Percentiles rank a stretch among this genome's conserved stretches.
Evolutionary conservation across 768 basidiomycete genomes (phyloP).

Genomic region (Melanogaster broomeanus): DNA sequence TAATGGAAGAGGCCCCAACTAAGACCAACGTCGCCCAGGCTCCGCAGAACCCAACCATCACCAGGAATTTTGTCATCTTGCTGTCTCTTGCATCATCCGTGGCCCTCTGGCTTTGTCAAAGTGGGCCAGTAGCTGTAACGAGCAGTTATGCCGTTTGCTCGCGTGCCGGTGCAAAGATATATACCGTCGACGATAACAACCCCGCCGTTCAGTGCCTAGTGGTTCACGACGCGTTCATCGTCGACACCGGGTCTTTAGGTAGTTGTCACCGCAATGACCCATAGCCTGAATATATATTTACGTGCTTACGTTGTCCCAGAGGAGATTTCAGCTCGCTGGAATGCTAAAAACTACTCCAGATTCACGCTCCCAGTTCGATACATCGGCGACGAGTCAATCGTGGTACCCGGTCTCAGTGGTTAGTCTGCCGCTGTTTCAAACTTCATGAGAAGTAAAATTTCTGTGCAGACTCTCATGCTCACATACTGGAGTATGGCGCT

Average conservation of each 20-base stretch:
- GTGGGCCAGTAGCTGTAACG: slow-evolving; percentile 11
- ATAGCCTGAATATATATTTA: background rate
- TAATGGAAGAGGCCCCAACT: background rate
- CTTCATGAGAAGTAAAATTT: background rate
- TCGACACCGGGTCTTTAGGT: slow-evolving; percentile 60
- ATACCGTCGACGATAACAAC: slow-evolving; percentile 63
- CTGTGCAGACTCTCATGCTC: slow-evolving; percentile 71
- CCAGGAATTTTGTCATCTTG: slow-evolving; percentile 5
- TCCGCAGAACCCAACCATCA: background rate
- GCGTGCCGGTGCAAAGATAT: slow-evolving; percentile 49
- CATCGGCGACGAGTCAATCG: slow-evolving; percentile 55
- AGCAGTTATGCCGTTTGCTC: slow-evolving; percentile 67
- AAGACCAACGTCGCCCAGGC: background rate
- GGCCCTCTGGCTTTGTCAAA: slow-evolving; percentile 10
- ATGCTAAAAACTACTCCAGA: slow-evolving; percentile 21
- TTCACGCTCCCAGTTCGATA: slow-evolving; percentile 44
- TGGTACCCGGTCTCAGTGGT: slow-evolving; percentile 78
- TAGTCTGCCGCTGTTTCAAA: slow-evolving; percentile 23
- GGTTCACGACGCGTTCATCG: slow-evolving; percentile 50
- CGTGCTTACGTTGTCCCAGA: slow-evolving; percentile 30
- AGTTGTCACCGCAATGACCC: slow-evolving; percentile 19
- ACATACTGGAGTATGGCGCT: slow-evolving; percentile 79
- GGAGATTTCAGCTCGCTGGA: slow-evolving; percentile 44
- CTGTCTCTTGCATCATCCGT: slow-evolving; percentile 6
- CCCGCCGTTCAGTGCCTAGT: slow-evolving; percentile 64